Base-by-base conservation (phyloP, 306 rosid genomes). In the Quercus mongolica region DNA sequence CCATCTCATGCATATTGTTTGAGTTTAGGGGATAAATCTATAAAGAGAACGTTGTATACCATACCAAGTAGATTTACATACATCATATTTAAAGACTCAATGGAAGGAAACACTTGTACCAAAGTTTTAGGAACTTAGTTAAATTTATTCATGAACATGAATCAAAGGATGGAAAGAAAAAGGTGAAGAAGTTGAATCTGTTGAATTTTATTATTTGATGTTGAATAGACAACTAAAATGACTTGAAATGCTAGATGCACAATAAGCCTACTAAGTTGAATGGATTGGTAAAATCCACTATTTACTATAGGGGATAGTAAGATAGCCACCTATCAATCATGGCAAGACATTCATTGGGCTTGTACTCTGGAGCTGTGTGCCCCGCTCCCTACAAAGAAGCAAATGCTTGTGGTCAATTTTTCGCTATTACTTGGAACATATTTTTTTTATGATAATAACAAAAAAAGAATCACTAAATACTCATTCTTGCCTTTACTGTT, bases 401-500 rank as follows among this genome's bases (percentile, higher is more conserved):
- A 58, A 58, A 49, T 49, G 14, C 23, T 6, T 21, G 10, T 58
- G 31, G 65, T 25, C 26, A 25, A 25, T 25, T 25, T 25, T 25
- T 25, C 26, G 26, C 23, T 57, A 56, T 56, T 19, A 56, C 12
- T 57, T n/a, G 23, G 10, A 56, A 14, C 6, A 35, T 35, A 35
- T 25, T 25, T 25, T 25, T 25, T 25, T 25, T 1, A 25, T 25
- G 26, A 25, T 25, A 25, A 25, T 25, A 25, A 25, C 26, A 25
- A 25, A 25, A 25, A 25, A 25, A 25, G 26, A 25, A 25, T 25
- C 26, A 25, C 26, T 25, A 25, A 25, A 25, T 25, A 25, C 26
- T 25, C 26, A 33, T 69, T 51, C 88, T 61, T 78, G 73, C 90
- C 88, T 87, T 87, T 2, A 87, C 62, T 9, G 90, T 84, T 11